A percentile compares a stretch with the other conserved stretches of the same genome.
phyloP scores from a whole-genome alignment of 1,284 basidiomycete genomes.

The Neolentinus lepideus region DNA sequence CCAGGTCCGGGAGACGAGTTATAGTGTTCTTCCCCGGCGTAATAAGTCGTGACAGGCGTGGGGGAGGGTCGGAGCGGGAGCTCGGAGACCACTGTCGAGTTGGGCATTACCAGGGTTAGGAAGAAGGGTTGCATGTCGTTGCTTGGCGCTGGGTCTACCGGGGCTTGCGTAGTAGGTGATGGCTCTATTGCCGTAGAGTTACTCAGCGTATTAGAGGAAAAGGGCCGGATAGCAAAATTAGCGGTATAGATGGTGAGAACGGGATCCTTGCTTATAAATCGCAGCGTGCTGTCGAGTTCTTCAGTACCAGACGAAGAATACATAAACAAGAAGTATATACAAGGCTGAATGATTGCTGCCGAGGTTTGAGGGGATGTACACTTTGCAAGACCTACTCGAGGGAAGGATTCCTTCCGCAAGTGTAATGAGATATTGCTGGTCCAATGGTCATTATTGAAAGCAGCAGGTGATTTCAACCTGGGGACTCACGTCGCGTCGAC shows the following conservation, averaged over 20 bases:
- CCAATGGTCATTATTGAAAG: too few species aligned
- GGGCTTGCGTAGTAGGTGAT: not conserved
- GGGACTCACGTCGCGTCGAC: not conserved
- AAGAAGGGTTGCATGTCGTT: not conserved
- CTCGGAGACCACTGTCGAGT: not conserved
- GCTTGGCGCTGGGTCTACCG: conserved; percentile 2
- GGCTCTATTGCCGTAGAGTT: not conserved
- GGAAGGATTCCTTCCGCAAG: not conserved
- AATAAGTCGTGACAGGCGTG: conserved; percentile 5
- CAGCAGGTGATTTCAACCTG: too few species aligned
- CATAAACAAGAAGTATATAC: not conserved
- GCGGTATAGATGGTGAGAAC: conserved; percentile 22
- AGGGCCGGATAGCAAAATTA: conserved; percentile 28
- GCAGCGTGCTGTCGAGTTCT: conserved; percentile 23
- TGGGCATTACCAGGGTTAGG: not conserved
- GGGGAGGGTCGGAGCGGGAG: not conserved
- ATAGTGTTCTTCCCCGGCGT: not conserved
- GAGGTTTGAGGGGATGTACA: not conserved
- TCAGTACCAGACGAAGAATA: not conserved
- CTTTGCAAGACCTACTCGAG: not conserved
- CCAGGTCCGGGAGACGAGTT: conserved; percentile 4
- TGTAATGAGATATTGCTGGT: not conserved
- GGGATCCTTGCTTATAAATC: conserved; percentile 21
- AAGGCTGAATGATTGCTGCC: not conserved
- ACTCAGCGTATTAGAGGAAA: conserved; percentile 5